Evolutionary conservation across 495 filamentous ascomycete genomes (phyloP).

Genomic region (Hypomontagnella monticulosa): DNA sequence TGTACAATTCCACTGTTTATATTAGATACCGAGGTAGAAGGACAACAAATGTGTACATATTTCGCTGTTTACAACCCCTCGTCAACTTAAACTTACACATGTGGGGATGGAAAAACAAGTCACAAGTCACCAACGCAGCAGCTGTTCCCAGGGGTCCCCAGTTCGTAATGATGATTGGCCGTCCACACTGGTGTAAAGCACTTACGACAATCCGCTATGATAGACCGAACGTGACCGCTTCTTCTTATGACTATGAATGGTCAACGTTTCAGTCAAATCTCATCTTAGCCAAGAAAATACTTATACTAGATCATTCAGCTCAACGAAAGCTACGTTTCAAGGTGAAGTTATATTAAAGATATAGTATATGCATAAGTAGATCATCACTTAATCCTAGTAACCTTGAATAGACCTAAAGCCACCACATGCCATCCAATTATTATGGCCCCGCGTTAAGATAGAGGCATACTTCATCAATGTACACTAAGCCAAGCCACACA

Average conservation of each 20-base stretch:
- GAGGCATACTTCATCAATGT: too few species aligned
- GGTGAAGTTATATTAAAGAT: neutral
- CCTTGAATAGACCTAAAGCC: neutral
- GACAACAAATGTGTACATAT: neutral
- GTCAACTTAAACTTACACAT: conserved; percentile 12
- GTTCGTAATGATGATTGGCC: conserved; percentile 17
- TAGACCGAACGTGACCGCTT: conserved; percentile 25
- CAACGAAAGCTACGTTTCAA: too few species aligned
- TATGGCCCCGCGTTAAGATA: too few species aligned
- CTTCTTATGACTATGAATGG: conserved; percentile 4
- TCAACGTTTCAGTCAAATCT: too few species aligned
- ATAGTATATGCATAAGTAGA: neutral
- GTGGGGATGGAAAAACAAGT: conserved; percentile 39
- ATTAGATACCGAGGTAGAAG: neutral
- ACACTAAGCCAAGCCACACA: too few species aligned
- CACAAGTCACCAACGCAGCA: conserved; percentile 40
- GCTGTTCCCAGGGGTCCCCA: conserved; percentile 16
- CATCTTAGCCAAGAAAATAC: too few species aligned
- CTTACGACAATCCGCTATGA: conserved; percentile 9
- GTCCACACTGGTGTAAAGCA: neutral
- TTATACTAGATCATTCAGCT: too few species aligned
- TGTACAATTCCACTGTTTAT: conserved; percentile 2
- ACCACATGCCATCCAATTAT: neutral
- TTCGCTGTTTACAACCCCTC: conserved; percentile 23
- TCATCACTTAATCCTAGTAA: neutral